phyloP scores from a whole-genome alignment of 2,329 filamentous ascomycete genomes.

The Monosporascus sp. region DNA sequence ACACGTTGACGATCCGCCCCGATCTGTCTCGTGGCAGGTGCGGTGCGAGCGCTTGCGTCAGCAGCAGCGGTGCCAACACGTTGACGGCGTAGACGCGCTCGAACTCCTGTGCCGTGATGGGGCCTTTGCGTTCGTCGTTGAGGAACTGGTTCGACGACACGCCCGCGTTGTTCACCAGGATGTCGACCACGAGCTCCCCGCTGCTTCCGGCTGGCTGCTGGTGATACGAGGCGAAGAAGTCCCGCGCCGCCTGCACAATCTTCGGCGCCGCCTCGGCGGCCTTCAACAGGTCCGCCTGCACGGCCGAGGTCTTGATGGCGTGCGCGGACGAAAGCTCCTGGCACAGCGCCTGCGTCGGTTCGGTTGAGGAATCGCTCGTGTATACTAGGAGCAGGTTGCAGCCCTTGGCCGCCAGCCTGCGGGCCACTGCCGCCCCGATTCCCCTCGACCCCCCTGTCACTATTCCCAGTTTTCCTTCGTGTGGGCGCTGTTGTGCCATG shows the following conservation, averaged over 20 bases:
- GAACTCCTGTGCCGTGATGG: conserved; percentile 63
- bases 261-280: conserved; percentile 56
- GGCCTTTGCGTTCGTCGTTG: conserved; percentile 57
- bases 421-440: conserved; percentile 61
- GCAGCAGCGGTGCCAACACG: conserved; percentile 72
- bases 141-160: conserved; percentile 60
- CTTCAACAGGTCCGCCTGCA: conserved; percentile 69
- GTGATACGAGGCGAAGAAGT: conserved; percentile 9
- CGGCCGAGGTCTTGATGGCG: conserved; percentile 53
- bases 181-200: conserved; percentile 64
- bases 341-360: conserved; percentile 57
- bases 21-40: conserved; percentile 66
- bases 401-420: conserved; percentile 69
- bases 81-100: conserved; percentile 72
- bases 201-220: conserved; percentile 53
- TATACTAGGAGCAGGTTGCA: conserved; percentile 67
- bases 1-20: conserved; percentile 51
- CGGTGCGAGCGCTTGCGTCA: conserved; percentile 67
- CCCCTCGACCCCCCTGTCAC: conserved; percentile 77
- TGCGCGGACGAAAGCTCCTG: conserved; percentile 50
- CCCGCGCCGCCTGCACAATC: conserved; percentile 29
- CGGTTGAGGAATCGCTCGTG: conserved; percentile 42
- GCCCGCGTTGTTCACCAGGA: conserved; percentile 85
- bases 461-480: conserved; percentile 75
- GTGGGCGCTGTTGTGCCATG: conserved; percentile 14